Percentiles rank a stretch among this genome's conserved stretches.
phyloP scores from a whole-genome alignment of 2,329 filamentous ascomycete species.

The Scorias spongiosa region DNA sequence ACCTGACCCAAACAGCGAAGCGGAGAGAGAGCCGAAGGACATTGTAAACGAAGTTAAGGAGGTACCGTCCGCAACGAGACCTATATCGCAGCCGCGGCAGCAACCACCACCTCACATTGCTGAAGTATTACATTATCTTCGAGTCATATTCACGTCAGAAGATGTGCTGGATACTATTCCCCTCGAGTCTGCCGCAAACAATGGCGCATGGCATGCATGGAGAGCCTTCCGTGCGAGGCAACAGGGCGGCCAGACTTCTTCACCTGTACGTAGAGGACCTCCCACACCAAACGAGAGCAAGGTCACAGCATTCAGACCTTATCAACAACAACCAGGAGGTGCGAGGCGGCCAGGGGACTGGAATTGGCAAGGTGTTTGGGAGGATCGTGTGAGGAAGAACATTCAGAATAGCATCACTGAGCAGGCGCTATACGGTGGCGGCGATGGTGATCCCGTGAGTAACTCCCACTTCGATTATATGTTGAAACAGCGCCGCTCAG shows the following conservation, averaged over 20 bases:
- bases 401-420: slow-evolving; percentile 67
- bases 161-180: slow-evolving; percentile 63
- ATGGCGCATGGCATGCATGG: slow-evolving; percentile 92
- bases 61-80: no score
- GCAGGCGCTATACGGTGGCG: slow-evolving; percentile 56
- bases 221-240: slow-evolving; percentile 46
- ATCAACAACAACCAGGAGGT: slow-evolving; percentile 22
- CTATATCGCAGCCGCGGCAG: not conserved
- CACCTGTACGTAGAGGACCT: not conserved
- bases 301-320: slow-evolving; percentile 6
- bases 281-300: slow-evolving; percentile 3
- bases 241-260: slow-evolving; percentile 8
- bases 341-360: slow-evolving; percentile 62
- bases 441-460: slow-evolving; percentile 57
- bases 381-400: slow-evolving; percentile 68
- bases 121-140: slow-evolving; percentile 65
- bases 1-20: no score
- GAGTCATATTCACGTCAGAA: slow-evolving; percentile 66
- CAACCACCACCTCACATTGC: slow-evolving; percentile 15
- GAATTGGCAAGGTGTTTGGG: slow-evolving; percentile 98
- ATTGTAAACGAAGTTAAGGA: no score
- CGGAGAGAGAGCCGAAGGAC: no score
- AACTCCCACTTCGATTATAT: not conserved
- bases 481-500: slow-evolving; percentile 1
- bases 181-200: slow-evolving; percentile 70